Evolutionary conservation across 2,329 filamentous ascomycete genomes (phyloP).

Genomic region (Blumeria hordei): DNA sequence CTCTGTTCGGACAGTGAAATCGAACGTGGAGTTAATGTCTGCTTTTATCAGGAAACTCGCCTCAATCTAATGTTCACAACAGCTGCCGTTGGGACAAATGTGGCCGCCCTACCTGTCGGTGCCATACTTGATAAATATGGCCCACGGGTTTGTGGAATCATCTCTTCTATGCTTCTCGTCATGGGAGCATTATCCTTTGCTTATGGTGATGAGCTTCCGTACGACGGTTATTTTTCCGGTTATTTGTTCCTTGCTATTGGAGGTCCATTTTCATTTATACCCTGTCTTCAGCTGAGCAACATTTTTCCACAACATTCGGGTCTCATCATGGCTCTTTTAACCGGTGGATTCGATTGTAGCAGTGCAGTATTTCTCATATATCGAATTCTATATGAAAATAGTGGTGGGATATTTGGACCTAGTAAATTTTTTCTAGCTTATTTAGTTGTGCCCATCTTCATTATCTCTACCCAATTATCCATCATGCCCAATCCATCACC

Average conservation of each 20-base stretch:
- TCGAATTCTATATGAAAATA: slow-evolving; percentile 41
- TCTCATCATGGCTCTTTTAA: slow-evolving; percentile 56
- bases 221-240: slow-evolving; percentile 52
- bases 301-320: slow-evolving; percentile 57
- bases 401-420: slow-evolving; percentile 30
- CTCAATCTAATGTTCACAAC: slow-evolving; percentile 87
- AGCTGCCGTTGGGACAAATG: slow-evolving; percentile 69
- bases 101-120: slow-evolving; percentile 64
- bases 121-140: slow-evolving; percentile 67
- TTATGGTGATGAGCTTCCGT: slow-evolving; percentile 34
- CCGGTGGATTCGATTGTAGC: slow-evolving; percentile 63
- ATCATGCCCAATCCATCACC: slow-evolving; percentile 56
- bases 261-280: slow-evolving; percentile 61
- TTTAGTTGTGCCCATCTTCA: slow-evolving; percentile 42
- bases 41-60: slow-evolving; percentile 34
- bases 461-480: slow-evolving; percentile 40
- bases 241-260: slow-evolving; percentile 58
- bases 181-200: slow-evolving; percentile 51
- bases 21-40: slow-evolving; percentile 24
- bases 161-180: slow-evolving; percentile 43
- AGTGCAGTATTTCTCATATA: slow-evolving; percentile 58
- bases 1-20: slow-evolving; percentile 31
- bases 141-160: slow-evolving; percentile 49
- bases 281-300: slow-evolving; percentile 66
- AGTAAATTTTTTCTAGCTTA: slow-evolving; percentile 50